Base-by-base conservation (phyloP, 352 stramenopile species). In the Thalassiosira mediterranea region DNA sequence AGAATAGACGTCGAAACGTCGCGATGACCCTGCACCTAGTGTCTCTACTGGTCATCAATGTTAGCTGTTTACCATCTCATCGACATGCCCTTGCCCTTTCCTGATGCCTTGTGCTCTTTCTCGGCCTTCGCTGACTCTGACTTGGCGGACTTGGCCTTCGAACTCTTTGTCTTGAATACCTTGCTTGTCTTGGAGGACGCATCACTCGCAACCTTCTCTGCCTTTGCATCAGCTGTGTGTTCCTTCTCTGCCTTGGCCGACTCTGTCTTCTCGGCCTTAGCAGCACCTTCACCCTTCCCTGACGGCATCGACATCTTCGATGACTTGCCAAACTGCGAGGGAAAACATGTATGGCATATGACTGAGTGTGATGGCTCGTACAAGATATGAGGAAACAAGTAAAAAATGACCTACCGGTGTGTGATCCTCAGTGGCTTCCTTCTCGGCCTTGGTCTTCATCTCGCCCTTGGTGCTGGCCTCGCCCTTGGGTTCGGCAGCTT, bases 171-270 rank as follows among this genome's bases (percentile, higher is more conserved):
- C 42, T 51, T 51, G 42, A 51, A 51, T 21, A 51, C 42, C 17
- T 51, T 51, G 17, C 5, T 23, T 23, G 42, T 51, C 42, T 51
- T 51, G 34, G 34, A 7, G 17, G 10, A 13, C 42, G 7, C 42
- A 8, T n/a, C 42, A 5, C 4, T 23, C 4, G 19, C 5, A 38
- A 54, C n/a, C 38, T 66, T 67, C 13, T 56, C 58, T 34, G 38
- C 58, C 17, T 67, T 67, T 17, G 54, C 54, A 25, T 49, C 34
- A 31, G 4, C 42, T 21, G 42, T 51, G 10, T 5, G 4, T 29
- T 59, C 59, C 32, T 70, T 61, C 0, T 7, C 28, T 2, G 29
- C 32, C 32, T 70, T 34, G 25, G 63, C 52, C 15, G n/a, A 63
- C 2, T 44, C 23, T 10, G 23, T 31, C 31, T 48, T 63, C 28